Evolutionary conservation across 2,329 filamentous ascomycete species (phyloP).

Genomic region (Fusarium palustre): DNA sequence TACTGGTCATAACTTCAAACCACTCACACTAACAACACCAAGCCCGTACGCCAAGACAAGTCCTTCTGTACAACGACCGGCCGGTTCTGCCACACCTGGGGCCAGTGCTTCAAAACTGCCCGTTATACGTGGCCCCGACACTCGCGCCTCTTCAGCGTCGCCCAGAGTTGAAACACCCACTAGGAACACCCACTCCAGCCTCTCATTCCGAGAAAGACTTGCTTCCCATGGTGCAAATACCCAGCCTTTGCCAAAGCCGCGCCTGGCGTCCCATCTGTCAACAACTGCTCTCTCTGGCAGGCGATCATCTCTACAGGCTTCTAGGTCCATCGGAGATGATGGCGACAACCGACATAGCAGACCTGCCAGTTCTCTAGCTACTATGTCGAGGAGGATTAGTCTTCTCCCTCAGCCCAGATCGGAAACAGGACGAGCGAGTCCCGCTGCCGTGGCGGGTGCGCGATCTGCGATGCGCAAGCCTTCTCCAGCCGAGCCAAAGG

Average conservation of each 20-base stretch:
- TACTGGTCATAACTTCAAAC: slow-evolving; percentile 76
- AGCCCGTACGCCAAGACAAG: slow-evolving; percentile 66
- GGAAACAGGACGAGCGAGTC: slow-evolving; percentile 61
- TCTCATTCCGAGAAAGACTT: slow-evolving; percentile 67
- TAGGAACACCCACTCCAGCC: slow-evolving; percentile 57
- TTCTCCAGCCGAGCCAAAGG: slow-evolving; percentile 51
- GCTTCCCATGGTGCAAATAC: slow-evolving; percentile 62
- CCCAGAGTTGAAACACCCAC: slow-evolving; percentile 61
- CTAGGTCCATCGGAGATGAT: slow-evolving; percentile 50
- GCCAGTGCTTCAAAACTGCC: slow-evolving; percentile 62
- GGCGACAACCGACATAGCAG: slow-evolving; percentile 54
- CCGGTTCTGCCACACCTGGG: slow-evolving; percentile 57
- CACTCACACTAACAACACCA: slow-evolving; percentile 69
- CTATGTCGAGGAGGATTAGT: slow-evolving; percentile 62
- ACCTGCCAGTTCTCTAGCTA: slow-evolving; percentile 68
- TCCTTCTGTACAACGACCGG: slow-evolving; percentile 56
- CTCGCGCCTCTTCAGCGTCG: slow-evolving; percentile 61
- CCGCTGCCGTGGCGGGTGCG: slow-evolving; percentile 60
- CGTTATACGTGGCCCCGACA: slow-evolving; percentile 60
- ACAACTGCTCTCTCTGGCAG: slow-evolving; percentile 59
- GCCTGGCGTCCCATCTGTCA: slow-evolving; percentile 58
- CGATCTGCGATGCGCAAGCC: slow-evolving; percentile 52
- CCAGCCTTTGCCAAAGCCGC: slow-evolving; percentile 61
- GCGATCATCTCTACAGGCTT: slow-evolving; percentile 66
- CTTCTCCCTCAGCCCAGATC: slow-evolving; percentile 63